phyloP scores from a whole-genome alignment of 768 basidiomycete genomes.

The Cyclocybe aegerita region DNA sequence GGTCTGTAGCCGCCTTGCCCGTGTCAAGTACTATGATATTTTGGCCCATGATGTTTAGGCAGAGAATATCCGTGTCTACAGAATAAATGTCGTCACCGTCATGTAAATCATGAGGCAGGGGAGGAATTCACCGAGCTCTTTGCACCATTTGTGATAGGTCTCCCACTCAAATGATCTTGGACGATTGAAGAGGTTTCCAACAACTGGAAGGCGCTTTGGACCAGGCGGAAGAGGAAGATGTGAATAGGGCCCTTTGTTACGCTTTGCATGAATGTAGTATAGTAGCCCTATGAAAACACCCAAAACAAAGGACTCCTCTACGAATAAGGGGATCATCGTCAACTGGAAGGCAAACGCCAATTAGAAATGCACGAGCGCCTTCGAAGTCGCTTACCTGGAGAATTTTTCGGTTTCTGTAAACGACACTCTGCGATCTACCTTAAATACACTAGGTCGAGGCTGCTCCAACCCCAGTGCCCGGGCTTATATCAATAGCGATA shows the following conservation, averaged over 20 bases:
- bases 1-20: conserved; percentile 34
- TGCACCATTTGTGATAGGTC: conserved; percentile 20
- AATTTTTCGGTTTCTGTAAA: too few relatives aligned
- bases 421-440: too few relatives aligned
- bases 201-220: conserved; percentile 19
- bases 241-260: background rate
- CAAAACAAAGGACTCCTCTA: too few relatives aligned
- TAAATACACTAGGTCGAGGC: too few relatives aligned
- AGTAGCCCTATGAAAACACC: too few relatives aligned
- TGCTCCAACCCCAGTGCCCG: too few relatives aligned
- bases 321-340: too few relatives aligned
- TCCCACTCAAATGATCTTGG: conserved; percentile 19
- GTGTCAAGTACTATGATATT: conserved; percentile 33
- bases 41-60: conserved; percentile 24
- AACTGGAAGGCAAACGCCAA: too few relatives aligned
- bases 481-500: too few relatives aligned
- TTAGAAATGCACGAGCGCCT: too few relatives aligned
- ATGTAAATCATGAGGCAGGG: background rate
- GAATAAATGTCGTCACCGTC: background rate
- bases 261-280: background rate
- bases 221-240: conserved; percentile 21
- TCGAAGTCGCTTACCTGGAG: too few relatives aligned
- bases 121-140: conserved; percentile 15
- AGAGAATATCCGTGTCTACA: conserved; percentile 28
- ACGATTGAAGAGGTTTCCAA: conserved; percentile 21